Conservation (phyloP, 176 grass and related monocot genomes). For the Hordeum marinum region DNA sequence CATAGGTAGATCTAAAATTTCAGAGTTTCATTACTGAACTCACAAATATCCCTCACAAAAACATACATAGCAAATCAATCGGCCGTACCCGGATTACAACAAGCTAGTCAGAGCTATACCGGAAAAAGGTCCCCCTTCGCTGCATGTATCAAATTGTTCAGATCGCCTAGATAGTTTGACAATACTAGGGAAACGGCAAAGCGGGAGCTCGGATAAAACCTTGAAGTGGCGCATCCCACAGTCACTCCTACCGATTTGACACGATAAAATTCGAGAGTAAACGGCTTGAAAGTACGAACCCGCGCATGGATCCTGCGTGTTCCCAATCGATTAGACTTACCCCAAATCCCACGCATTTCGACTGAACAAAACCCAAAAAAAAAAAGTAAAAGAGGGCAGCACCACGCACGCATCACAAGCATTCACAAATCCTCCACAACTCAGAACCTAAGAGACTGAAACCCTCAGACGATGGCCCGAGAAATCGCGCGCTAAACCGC, state of each 20-base stretch:
- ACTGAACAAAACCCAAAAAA: not conserved
- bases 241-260: not conserved
- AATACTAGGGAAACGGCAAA: slow-evolving; percentile 11
- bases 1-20: not conserved
- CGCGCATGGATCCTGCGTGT: not conserved
- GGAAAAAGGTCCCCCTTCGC: not conserved
- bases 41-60: not conserved
- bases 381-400: not conserved
- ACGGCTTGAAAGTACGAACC: not conserved
- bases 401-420: not conserved
- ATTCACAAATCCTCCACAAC: not conserved
- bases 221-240: not conserved
- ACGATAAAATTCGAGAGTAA: not conserved
- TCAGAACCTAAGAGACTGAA: not conserved
- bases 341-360: slow-evolving; percentile 18
- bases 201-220: not conserved
- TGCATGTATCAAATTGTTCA: slow-evolving; percentile 12
- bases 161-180: not conserved
- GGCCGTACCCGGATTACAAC: not conserved
- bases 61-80: not conserved
- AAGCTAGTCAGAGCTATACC: not conserved
- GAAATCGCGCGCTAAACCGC: not conserved
- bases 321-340: not conserved
- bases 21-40: not conserved
- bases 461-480: not conserved